Base-by-base conservation (phyloP, 2,329 filamentous ascomycete species). In the Thermothelomyces thermophilus region DNA sequence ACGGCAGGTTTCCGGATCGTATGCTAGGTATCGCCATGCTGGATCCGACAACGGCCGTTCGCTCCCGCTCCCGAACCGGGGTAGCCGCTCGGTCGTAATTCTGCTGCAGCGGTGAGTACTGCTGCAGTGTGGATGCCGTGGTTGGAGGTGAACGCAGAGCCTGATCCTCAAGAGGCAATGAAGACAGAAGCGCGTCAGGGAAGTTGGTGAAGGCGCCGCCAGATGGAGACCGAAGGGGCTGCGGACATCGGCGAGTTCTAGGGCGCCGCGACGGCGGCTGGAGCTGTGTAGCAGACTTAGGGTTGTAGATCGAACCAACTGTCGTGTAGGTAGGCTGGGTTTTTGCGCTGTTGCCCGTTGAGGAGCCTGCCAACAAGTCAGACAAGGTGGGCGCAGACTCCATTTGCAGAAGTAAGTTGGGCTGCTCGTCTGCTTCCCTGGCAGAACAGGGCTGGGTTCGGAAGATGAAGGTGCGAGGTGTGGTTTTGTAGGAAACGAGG, bases 241-340 rank as follows among this genome's bases (percentile, higher is more conserved):
- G 51, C 14, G 52, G 51, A 65, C 67, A 72, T 61, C 73, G 74
- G 56, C 69, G 58, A 30, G 69, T 66, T 46, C 76, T 72, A 14
- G 73, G 73, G 54, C 75, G 73, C 48, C 76, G 73, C 50, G 71
- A 63, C 28, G 76, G 76, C 39, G 76, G 70, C 53, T 77, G 75
- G 22, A 79, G 65, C 13, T 73, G 72, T 36, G 70, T 67, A 13
- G 68, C 61, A 13, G 68, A 63, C 51, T 68, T 68, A 2, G 75
- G 74, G 30, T 76, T 75, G 63, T 76, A 79, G 41, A 77, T 67
- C 3, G 76, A 78, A n/a, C 76, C 76, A 19, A 76, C 76, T 7
- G 76, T 79, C 14, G 75, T 79, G 58, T 78, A 80, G 39, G 70
- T 73, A 22, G 67, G 66, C 53, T 70, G 69, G 48, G 60, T 65